Conservation (phyloP, 805 yeast species). For the Candida caryicola region DNA sequence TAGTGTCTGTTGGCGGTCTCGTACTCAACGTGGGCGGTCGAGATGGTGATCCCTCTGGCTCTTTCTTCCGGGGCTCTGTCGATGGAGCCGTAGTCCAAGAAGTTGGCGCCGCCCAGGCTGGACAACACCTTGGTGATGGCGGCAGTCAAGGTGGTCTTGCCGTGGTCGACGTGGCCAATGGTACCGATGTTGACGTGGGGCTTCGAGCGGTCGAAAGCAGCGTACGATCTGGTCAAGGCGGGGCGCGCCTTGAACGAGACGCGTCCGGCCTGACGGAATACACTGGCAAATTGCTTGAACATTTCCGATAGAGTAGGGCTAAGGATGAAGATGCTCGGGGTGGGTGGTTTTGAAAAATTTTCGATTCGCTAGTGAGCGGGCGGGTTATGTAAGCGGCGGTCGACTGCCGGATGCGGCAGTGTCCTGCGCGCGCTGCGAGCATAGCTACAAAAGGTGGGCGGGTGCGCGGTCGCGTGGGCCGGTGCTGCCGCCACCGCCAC, state of each 20-base stretch:
- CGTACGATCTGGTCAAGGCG: constrained; percentile 41
- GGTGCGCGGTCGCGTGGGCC: too few species aligned
- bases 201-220: constrained; percentile 90
- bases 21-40: constrained; percentile 97
- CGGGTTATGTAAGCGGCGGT: constrained; percentile 2
- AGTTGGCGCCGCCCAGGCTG: constrained; percentile 84
- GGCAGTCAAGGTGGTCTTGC: constrained; percentile 97
- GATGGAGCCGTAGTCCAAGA: constrained; percentile 88
- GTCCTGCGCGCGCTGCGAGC: background rate
- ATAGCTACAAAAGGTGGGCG: too few species aligned
- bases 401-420: background rate
- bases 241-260: constrained; percentile 25
- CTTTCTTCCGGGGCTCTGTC: constrained; percentile 99
- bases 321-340: background rate
- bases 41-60: constrained; percentile 98
- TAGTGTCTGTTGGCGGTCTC: constrained; percentile 93
- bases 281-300: constrained; percentile 28
- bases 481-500: too few species aligned
- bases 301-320: constrained; percentile 12
- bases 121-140: constrained; percentile 96
- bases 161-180: constrained; percentile 98
- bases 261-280: constrained; percentile 28
- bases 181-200: constrained; percentile 98
- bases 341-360: background rate
- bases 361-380: constrained; percentile 2